A percentile compares a stretch with the other conserved stretches of the same genome.
Conservation (phyloP, 1,284 basidiomycete species). For the Cystobasidium slooffiae region DNA sequence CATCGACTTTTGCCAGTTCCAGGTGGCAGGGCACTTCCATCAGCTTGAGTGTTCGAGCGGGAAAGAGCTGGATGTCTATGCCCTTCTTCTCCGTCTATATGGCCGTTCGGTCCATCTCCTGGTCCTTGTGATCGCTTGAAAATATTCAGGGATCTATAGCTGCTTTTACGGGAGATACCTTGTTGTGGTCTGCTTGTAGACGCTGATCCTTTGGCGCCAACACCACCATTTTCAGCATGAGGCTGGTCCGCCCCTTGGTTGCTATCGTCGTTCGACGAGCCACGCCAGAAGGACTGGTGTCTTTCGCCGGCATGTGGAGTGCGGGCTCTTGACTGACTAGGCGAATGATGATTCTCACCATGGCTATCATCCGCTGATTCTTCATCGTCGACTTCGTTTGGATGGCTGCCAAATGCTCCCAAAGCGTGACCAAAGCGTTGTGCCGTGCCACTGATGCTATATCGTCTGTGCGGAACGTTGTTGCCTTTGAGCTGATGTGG, state of each 20-base stretch:
- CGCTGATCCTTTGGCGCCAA: not conserved
- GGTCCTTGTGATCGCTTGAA: constrained; percentile 31
- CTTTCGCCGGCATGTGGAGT: not conserved
- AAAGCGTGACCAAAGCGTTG: constrained; percentile 16
- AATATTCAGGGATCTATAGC: constrained; percentile 27
- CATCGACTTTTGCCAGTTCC: constrained; percentile 24
- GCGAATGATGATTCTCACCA: not conserved
- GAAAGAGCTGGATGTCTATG: not conserved
- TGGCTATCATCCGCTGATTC: not conserved
- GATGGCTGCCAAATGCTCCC: constrained; percentile 6
- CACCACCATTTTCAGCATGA: not conserved
- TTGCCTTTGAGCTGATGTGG: not conserved
- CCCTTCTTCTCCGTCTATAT: not conserved
- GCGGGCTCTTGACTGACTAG: not conserved
- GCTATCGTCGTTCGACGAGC: not conserved
- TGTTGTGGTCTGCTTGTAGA: not conserved
- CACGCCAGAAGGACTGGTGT: constrained; percentile 6
- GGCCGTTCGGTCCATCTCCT: not conserved
- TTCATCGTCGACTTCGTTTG: constrained; percentile 3
- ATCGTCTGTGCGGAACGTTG: constrained; percentile 10
- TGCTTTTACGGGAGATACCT: constrained; percentile 17
- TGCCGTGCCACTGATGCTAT: constrained; percentile 23
- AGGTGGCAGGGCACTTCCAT: not conserved
- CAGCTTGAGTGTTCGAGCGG: constrained; percentile 33
- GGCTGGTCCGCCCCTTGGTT: not conserved